phyloP scores from a whole-genome alignment of 306 rosid species.

The Pyrus communis region DNA sequence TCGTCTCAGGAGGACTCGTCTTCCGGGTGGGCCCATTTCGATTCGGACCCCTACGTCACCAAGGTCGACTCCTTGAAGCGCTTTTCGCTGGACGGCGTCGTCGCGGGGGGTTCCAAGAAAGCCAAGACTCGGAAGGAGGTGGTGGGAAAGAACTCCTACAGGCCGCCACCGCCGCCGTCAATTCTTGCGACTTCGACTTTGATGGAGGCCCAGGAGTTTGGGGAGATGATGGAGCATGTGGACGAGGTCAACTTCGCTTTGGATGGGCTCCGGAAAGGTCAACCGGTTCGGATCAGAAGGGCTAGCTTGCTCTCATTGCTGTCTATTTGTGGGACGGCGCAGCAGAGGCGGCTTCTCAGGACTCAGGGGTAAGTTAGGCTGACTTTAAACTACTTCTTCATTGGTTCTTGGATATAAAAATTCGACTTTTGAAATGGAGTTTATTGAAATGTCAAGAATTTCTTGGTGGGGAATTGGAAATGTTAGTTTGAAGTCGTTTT shows the following conservation, averaged over 20 bases:
- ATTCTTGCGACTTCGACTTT: slow-evolving; percentile 72
- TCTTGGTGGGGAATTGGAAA: not conserved
- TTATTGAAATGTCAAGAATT: not conserved
- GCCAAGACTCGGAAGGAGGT: slow-evolving; percentile 17
- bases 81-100: slow-evolving; percentile 24
- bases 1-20: slow-evolving; percentile 74
- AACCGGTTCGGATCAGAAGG: slow-evolving; percentile 90
- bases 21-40: slow-evolving; percentile 67
- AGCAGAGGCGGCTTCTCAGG: slow-evolving; percentile 80
- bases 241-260: slow-evolving; percentile 95
- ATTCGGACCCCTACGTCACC: slow-evolving; percentile 49
- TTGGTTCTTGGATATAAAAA: slow-evolving; percentile 4
- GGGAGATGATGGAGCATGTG: slow-evolving; percentile 99
- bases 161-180: slow-evolving; percentile 14
- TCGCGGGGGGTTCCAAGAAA: slow-evolving; percentile 46
- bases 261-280: slow-evolving; percentile 80
- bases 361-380: slow-evolving; percentile 71
- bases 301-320: slow-evolving; percentile 75
- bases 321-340: slow-evolving; percentile 69
- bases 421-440: not conserved
- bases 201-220: slow-evolving; percentile 99
- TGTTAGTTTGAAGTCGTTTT: not conserved
- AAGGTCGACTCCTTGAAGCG: slow-evolving; percentile 10
- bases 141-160: slow-evolving; percentile 5
- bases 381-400: not conserved